Conservation (phyloP, 371 early-diverging fungal genomes). For the Batrachochytrium dendrobatidis region DNA sequence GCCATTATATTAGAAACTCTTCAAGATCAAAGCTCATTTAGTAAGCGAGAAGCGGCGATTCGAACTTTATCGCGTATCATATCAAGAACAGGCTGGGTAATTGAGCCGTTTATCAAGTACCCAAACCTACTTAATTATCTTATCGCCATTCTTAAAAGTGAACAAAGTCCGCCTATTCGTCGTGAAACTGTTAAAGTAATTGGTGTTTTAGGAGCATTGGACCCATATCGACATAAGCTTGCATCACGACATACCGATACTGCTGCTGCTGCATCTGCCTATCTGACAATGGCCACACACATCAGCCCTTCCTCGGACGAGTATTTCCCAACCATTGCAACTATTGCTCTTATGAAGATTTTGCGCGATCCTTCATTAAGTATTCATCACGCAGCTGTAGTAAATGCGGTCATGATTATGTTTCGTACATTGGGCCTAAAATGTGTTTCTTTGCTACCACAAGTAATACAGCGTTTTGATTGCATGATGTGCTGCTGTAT, state of each 20-base stretch:
- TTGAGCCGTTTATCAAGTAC: conserved; percentile 85
- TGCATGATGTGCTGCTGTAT: neutral
- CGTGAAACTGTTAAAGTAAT: conserved; percentile 82
- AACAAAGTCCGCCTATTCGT: conserved; percentile 62
- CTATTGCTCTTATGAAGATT: conserved; percentile 84
- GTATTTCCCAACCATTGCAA: conserved; percentile 76
- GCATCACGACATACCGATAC: neutral
- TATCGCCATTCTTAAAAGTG: conserved; percentile 77
- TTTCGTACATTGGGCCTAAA: conserved; percentile 78
- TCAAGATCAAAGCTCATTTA: conserved; percentile 78
- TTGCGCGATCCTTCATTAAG: conserved; percentile 74
- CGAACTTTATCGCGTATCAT: conserved; percentile 78
- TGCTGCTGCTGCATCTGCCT: conserved; percentile 10
- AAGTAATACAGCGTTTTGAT: conserved; percentile 13
- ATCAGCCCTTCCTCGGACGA: conserved; percentile 43
- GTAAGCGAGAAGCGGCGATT: conserved; percentile 84
- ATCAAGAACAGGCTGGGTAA: conserved; percentile 81
- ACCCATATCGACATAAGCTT: conserved; percentile 88
- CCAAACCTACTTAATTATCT: conserved; percentile 76
- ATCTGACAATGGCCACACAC: neutral
- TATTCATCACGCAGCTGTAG: conserved; percentile 78
- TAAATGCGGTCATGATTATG: conserved; percentile 88
- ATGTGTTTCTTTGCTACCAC: conserved; percentile 52
- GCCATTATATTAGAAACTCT: conserved; percentile 84
- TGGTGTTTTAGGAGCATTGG: conserved; percentile 93